Evolutionary conservation across 2,329 filamentous ascomycete species (phyloP).

Genomic region (Aureobasidium sp.): DNA sequence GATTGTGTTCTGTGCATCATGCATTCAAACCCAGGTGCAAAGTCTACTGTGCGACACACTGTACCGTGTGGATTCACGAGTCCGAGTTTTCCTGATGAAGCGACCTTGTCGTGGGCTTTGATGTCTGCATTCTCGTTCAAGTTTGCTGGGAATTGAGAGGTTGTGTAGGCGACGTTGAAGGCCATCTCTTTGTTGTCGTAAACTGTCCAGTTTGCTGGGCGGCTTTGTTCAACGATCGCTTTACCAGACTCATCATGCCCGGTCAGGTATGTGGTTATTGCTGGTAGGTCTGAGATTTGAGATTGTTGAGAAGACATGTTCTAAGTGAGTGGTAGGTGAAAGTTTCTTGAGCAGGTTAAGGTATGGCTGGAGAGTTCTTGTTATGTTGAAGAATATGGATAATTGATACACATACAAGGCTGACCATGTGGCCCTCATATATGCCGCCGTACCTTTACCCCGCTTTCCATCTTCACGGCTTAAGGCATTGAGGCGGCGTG

Average conservation of each 20-base stretch:
- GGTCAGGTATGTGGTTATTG: conserved; percentile 30
- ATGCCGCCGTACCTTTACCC: background rate
- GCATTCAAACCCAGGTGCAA: conserved; percentile 26
- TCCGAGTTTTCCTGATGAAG: conserved; percentile 39
- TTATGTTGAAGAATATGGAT: background rate
- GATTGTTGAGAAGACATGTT: conserved; percentile 24
- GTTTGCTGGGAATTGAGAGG: conserved; percentile 41
- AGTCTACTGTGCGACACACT: conserved; percentile 37
- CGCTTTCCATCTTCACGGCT: background rate
- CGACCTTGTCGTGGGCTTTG: conserved; percentile 37
- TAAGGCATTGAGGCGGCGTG: background rate
- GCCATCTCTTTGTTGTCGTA: conserved; percentile 39
- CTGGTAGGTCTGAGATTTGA: conserved; percentile 26
- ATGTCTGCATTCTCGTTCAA: conserved; percentile 44
- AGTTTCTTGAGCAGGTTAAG: background rate
- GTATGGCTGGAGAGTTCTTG: background rate
- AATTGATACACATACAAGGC: background rate
- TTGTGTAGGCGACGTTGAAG: conserved; percentile 48
- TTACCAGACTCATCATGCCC: conserved; percentile 29
- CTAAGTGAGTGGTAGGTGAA: background rate
- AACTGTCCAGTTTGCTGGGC: conserved; percentile 28
- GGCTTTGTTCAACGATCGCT: conserved; percentile 28
- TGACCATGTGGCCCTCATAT: background rate
- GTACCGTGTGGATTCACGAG: conserved; percentile 45
- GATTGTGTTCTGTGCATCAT: conserved; percentile 32